Percentiles rank a stretch among this genome's conserved stretches.
Conservation (phyloP, 2,329 filamentous ascomycete species). For the Colletotrichum sp. region DNA sequence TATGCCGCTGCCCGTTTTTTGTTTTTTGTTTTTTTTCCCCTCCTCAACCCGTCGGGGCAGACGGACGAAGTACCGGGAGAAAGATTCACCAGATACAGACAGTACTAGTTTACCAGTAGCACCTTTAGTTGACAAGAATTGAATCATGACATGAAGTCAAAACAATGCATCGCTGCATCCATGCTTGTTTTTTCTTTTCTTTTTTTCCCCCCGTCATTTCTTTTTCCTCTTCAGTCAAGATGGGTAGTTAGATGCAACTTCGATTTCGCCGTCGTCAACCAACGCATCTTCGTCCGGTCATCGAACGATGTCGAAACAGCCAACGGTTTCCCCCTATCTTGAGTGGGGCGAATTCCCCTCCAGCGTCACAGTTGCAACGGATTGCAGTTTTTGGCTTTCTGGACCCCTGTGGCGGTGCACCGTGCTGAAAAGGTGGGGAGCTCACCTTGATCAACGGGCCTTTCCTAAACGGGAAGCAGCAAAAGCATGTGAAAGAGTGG, state of each 20-base stretch:
- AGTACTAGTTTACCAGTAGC: conserved; percentile 3
- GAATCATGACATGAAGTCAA: background rate
- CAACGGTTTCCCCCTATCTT: background rate
- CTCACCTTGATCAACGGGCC: background rate
- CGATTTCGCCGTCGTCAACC: background rate
- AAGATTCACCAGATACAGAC: background rate
- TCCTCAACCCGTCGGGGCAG: background rate
- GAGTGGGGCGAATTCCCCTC: background rate
- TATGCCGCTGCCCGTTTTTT: background rate
- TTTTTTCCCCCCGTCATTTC: background rate
- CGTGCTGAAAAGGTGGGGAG: background rate
- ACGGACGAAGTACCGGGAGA: background rate
- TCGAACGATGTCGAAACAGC: background rate
- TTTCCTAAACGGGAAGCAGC: background rate
- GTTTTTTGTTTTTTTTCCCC: background rate
- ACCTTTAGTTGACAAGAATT: background rate
- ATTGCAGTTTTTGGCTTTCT: background rate
- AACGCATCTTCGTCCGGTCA: background rate
- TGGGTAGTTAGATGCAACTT: background rate
- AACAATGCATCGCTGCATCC: background rate
- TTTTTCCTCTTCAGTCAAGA: background rate
- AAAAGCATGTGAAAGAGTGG: background rate
- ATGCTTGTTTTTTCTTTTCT: background rate
- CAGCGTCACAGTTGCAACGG: background rate
- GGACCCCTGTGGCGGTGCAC: conserved; percentile 12